These are phyloP conservation scores for Hansenula lynferdii DNA, from an alignment of 1,139 yeast species.

Conservation along the genomic window DNA sequence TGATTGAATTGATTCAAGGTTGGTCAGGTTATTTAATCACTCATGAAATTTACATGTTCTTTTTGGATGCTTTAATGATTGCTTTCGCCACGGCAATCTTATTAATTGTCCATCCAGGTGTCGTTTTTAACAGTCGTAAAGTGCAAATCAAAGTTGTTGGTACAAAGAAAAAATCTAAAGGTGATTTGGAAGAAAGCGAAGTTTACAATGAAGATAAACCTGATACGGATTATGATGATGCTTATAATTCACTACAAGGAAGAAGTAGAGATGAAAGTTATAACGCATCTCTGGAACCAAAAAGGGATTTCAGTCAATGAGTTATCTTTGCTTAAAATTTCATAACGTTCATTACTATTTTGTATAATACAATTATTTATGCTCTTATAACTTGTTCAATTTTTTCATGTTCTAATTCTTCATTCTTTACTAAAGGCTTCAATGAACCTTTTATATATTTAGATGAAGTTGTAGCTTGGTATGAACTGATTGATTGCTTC, in stretches of 20 bases:
- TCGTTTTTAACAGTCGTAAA: conserved; percentile 39
- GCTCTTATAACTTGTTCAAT: conserved; percentile 8
- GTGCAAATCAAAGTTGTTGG: neutral
- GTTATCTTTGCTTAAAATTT: too few relatives aligned
- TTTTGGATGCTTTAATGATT: conserved; percentile 73
- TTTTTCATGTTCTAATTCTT: conserved; percentile 12
- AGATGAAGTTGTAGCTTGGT: neutral
- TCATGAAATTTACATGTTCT: conserved; percentile 66
- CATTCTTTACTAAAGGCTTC: conserved; percentile 11
- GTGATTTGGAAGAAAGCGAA: neutral
- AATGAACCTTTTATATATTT: conserved; percentile 13
- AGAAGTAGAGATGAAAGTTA: too few relatives aligned
- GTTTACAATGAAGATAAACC: neutral
- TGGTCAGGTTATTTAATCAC: conserved; percentile 63
- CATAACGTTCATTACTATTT: conserved; percentile 1
- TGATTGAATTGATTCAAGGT: conserved; percentile 74
- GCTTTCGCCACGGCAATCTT: conserved; percentile 39
- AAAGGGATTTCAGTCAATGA: too few relatives aligned
- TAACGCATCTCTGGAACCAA: too few relatives aligned
- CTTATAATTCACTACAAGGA: neutral
- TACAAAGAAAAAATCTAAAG: neutral
- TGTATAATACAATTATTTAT: neutral
- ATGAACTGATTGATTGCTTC: neutral
- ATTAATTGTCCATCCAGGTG: conserved; percentile 64
- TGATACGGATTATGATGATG: neutral